Percentiles rank a stretch among this genome's conserved stretches.
These are phyloP conservation scores for Ascochyta clinopodiicola DNA, from an alignment of 2,329 filamentous ascomycete genomes.

Conservation along the genomic window DNA sequence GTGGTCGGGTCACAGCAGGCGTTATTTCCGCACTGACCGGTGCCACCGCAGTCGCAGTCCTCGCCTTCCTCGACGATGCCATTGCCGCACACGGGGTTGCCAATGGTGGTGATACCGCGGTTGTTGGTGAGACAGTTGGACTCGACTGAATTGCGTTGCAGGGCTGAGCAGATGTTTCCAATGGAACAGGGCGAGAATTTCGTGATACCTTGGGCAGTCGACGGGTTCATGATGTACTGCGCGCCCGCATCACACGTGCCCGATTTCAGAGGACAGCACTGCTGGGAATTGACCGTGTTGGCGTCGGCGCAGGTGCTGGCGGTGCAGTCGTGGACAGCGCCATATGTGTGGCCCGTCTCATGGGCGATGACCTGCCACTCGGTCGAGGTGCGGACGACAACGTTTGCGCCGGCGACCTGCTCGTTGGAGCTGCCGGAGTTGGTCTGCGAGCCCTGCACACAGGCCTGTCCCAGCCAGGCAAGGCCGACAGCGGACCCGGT, in stretches of 20 bases:
- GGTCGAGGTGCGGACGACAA: conserved; percentile 80
- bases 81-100: conserved; percentile 88
- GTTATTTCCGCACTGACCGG: conserved; percentile 73
- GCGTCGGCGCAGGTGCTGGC: conserved; percentile 68
- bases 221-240: conserved; percentile 96
- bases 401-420: conserved; percentile 84
- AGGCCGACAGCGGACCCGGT: conserved; percentile 87
- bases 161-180: conserved; percentile 90
- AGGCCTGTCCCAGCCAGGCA: conserved; percentile 91
- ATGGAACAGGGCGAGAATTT: conserved; percentile 87
- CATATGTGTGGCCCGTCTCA: conserved; percentile 92
- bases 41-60: conserved; percentile 93
- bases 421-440: conserved; percentile 61
- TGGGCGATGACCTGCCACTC: conserved; percentile 98
- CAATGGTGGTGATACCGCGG: conserved; percentile 79
- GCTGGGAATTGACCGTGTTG: conserved; percentile 64
- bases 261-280: conserved; percentile 81
- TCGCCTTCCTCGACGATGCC: conserved; percentile 95
- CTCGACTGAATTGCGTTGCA: conserved; percentile 78
- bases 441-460: conserved; percentile 64
- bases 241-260: conserved; percentile 75
- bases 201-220: conserved; percentile 74
- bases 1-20: conserved; percentile 83
- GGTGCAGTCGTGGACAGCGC: conserved; percentile 92
- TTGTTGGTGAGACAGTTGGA: conserved; percentile 84